Evolutionary conservation across 1,139 yeast species (phyloP).

Genomic region (Yamadazyma aaseri): DNA sequence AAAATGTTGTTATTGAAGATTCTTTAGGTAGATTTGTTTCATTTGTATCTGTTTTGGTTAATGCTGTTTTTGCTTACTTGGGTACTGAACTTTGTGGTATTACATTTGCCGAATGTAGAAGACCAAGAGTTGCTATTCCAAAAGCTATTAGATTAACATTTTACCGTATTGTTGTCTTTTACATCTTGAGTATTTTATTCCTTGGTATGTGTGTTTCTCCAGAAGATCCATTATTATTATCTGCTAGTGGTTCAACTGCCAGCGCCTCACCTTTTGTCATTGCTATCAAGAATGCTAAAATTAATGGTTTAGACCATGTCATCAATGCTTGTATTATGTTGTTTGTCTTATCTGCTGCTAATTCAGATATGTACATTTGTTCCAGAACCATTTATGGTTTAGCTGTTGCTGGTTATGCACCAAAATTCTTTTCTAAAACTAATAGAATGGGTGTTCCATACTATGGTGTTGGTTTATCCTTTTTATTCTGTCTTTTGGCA

Average conservation of each 20-base stretch:
- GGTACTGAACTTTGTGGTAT: constrained; percentile 73
- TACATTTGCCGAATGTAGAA: constrained; percentile 74
- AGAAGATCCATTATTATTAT: constrained; percentile 52
- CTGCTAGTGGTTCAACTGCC: constrained; percentile 50
- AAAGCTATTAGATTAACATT: constrained; percentile 74
- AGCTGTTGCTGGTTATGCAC: constrained; percentile 50
- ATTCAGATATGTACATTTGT: constrained; percentile 49
- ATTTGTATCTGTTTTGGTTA: constrained; percentile 64
- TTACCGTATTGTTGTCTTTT: constrained; percentile 72
- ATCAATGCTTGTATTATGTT: constrained; percentile 46
- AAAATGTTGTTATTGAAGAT: constrained; percentile 22
- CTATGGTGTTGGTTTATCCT: constrained; percentile 35
- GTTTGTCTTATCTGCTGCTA: constrained; percentile 47
- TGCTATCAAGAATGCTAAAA: constrained; percentile 46
- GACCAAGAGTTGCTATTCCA: constrained; percentile 75
- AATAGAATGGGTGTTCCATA: constrained; percentile 40
- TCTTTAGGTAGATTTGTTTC: constrained; percentile 52
- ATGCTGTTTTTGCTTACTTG: constrained; percentile 72
- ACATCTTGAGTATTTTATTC: constrained; percentile 62
- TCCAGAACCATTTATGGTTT: constrained; percentile 47
- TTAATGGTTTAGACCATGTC: constrained; percentile 43
- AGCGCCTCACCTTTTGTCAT: constrained; percentile 75
- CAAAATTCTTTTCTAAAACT: constrained; percentile 45
- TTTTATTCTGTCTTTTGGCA: constrained; percentile 55
- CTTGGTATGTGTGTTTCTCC: constrained; percentile 77